These are phyloP conservation scores for Schizonepeta tenuifolia DNA, from an alignment of 257 asterid species.

Conservation along the genomic window DNA sequence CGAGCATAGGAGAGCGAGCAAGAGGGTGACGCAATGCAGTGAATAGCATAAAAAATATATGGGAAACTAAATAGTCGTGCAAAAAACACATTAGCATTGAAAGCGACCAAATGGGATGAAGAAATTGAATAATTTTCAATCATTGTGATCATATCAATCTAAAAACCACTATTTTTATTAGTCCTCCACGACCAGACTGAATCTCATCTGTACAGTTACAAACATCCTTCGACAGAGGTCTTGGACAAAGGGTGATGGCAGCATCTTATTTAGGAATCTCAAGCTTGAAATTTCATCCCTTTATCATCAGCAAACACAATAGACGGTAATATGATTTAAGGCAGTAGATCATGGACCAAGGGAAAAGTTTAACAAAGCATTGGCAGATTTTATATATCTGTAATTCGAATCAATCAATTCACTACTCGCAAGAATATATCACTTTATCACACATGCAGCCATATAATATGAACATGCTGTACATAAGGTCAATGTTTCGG, in stretches of 20 bases:
- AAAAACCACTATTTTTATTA: background rate
- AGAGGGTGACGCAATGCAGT: background rate
- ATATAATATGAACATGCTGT: constrained; percentile 7
- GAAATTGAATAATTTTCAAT: too few species aligned
- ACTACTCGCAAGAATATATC: background rate
- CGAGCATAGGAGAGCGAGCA: background rate
- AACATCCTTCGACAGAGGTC: too few species aligned
- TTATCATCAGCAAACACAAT: background rate
- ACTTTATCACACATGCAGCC: background rate
- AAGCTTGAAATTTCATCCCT: constrained; percentile 9
- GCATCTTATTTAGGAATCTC: constrained; percentile 12
- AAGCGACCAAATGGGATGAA: background rate
- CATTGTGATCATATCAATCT: background rate
- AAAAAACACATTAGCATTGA: background rate
- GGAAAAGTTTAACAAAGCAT: background rate
- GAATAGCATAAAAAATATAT: background rate
- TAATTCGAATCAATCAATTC: constrained; percentile 16
- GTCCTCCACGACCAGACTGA: background rate
- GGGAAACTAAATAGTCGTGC: background rate
- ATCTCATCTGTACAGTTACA: background rate
- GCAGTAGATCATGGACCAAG: background rate
- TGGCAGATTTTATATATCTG: constrained; percentile 1
- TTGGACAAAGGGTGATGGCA: background rate
- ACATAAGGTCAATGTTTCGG: constrained; percentile 7
- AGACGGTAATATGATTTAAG: too few species aligned